These are phyloP conservation scores for Kwoniella bestiolae DNA, from an alignment of 768 basidiomycete genomes.

Conservation along the genomic window DNA sequence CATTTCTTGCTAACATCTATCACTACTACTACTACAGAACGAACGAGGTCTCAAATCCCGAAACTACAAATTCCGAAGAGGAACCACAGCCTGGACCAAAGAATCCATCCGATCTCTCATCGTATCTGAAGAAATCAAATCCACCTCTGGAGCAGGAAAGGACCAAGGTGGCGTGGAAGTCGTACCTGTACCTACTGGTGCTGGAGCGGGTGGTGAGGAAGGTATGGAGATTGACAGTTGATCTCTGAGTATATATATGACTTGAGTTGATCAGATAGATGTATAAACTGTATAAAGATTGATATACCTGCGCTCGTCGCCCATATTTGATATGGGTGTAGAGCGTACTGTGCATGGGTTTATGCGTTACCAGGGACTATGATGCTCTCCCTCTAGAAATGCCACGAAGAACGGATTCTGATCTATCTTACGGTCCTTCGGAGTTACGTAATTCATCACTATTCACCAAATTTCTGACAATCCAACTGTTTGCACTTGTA, in stretches of 20 bases:
- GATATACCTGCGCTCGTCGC: neutral
- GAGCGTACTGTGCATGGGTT: no score
- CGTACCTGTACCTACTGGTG: conserved; percentile 34
- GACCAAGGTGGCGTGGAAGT: conserved; percentile 38
- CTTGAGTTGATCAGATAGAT: conserved; percentile 2
- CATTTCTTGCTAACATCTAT: no score
- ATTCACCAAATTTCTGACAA: neutral
- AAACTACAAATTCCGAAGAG: conserved; percentile 69
- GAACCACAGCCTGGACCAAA: conserved; percentile 86
- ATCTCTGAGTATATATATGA: conserved; percentile 4
- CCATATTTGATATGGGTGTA: no score
- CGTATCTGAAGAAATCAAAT: conserved; percentile 69
- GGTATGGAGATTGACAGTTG: conserved; percentile 52
- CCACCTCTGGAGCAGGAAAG: conserved; percentile 48
- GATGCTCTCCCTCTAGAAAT: no score
- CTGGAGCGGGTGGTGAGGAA: conserved; percentile 43
- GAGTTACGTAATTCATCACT: neutral
- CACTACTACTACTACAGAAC: conserved; percentile 50
- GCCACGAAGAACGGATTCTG: no score
- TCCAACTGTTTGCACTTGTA: no score
- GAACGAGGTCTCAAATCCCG: conserved; percentile 56
- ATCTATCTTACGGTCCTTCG: no score
- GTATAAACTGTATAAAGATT: conserved; percentile 7
- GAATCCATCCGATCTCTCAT: conserved; percentile 75
- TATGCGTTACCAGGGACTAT: neutral